These are phyloP conservation scores for Blastomyces emzantsi DNA, from an alignment of 2,329 filamentous ascomycete genomes.

Conservation along the genomic window DNA sequence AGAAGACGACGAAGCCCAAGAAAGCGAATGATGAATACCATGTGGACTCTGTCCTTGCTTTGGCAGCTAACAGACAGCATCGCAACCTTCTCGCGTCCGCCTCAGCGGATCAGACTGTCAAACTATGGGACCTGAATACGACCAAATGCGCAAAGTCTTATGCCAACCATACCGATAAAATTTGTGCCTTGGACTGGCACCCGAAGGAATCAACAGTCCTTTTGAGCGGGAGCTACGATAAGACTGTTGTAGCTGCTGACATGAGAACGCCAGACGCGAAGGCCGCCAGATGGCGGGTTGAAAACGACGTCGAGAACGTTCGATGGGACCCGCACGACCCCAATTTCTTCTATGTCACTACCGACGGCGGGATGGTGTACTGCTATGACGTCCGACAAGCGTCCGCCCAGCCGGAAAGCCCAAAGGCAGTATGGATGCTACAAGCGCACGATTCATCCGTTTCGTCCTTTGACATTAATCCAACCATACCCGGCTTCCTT, in stretches of 20 bases:
- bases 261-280: slow-evolving; percentile 87
- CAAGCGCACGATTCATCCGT: slow-evolving; percentile 92
- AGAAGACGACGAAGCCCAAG: slow-evolving; percentile 78
- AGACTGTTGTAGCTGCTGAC: slow-evolving; percentile 86
- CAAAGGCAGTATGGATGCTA: slow-evolving; percentile 85
- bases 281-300: slow-evolving; percentile 79
- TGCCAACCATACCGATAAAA: slow-evolving; percentile 92
- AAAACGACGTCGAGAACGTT: slow-evolving; percentile 89
- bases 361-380: slow-evolving; percentile 84
- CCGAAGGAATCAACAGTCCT: slow-evolving; percentile 76
- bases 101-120: slow-evolving; percentile 93
- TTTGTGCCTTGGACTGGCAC: slow-evolving; percentile 94
- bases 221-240: slow-evolving; percentile 88
- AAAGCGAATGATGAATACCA: slow-evolving; percentile 89
- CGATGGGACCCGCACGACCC: slow-evolving; percentile 88
- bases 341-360: slow-evolving; percentile 93
- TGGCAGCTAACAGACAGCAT: slow-evolving; percentile 87
- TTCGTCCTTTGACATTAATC: slow-evolving; percentile 88
- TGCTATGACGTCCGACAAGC: slow-evolving; percentile 79
- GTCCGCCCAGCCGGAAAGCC: slow-evolving; percentile 60
- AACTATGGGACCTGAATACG: slow-evolving; percentile 94
- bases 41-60: slow-evolving; percentile 82
- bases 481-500: slow-evolving; percentile 80
- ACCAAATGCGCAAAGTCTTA: slow-evolving; percentile 93
- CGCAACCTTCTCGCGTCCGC: slow-evolving; percentile 89